phyloP scores from a whole-genome alignment of 2,329 filamentous ascomycete species.

The Elsinoe perseae region DNA sequence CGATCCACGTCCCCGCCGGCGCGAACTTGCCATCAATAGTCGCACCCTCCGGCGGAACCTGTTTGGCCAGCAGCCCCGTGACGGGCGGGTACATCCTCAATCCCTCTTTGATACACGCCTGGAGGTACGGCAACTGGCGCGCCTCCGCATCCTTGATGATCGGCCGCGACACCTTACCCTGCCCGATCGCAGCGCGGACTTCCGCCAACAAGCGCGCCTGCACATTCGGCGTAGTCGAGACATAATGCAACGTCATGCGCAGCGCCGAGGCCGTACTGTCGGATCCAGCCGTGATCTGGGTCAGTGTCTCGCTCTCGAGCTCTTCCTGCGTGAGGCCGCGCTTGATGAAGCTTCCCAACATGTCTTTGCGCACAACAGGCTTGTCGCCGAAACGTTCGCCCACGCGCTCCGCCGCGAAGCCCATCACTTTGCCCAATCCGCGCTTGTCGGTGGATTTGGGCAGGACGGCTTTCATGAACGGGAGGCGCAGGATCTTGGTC shows the following conservation, averaged over 20 bases:
- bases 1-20: conserved; percentile 33
- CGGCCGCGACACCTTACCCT: conserved; percentile 34
- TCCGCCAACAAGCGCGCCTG: conserved; percentile 41
- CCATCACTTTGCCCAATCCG: conserved; percentile 33
- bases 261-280: conserved; percentile 52
- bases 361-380: conserved; percentile 41
- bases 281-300: conserved; percentile 48
- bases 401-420: conserved; percentile 41
- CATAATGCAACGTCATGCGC: conserved; percentile 45
- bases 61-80: conserved; percentile 33
- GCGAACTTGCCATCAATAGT: conserved; percentile 31
- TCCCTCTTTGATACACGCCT: conserved; percentile 42
- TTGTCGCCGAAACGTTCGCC: conserved; percentile 40
- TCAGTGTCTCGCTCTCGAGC: conserved; percentile 38
- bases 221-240: conserved; percentile 45
- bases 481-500: conserved; percentile 35
- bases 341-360: conserved; percentile 47
- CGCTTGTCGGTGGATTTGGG: conserved; percentile 42
- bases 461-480: conserved; percentile 36
- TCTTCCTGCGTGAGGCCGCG: conserved; percentile 38
- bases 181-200: conserved; percentile 35
- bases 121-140: conserved; percentile 37
- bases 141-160: conserved; percentile 44
- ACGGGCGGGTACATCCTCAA: conserved; percentile 40
- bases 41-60: conserved; percentile 29